phyloP scores from a whole-genome alignment of 331 rosid genomes.

The Ulmus americana region DNA sequence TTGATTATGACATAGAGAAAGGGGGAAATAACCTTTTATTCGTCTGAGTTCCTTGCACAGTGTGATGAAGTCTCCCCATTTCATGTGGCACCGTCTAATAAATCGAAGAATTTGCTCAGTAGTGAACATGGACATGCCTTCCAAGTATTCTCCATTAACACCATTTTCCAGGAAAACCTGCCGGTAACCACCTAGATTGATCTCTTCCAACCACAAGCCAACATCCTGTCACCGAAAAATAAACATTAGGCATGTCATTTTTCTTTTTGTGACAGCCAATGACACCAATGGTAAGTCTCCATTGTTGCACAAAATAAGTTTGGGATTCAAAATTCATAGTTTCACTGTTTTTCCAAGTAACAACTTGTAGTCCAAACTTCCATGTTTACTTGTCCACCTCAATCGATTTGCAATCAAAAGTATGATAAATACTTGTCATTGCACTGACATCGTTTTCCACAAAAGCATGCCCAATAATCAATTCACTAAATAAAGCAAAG shows the following conservation, averaged over 20 bases:
- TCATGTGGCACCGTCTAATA: slow-evolving; percentile 97
- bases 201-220: slow-evolving; percentile 95
- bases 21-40: slow-evolving; percentile 63
- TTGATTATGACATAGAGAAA: slow-evolving; percentile 2
- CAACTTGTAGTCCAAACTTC: no score
- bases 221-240: slow-evolving; percentile 64
- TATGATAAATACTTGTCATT: background rate
- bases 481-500: background rate
- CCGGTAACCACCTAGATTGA: slow-evolving; percentile 83
- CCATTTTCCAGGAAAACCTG: slow-evolving; percentile 89
- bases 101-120: slow-evolving; percentile 98
- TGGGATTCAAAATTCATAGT: no score
- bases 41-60: slow-evolving; percentile 97
- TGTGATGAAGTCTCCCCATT: slow-evolving; percentile 98
- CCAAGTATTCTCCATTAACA: slow-evolving; percentile 94
- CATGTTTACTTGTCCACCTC: background rate
- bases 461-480: background rate
- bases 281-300: background rate
- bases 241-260: slow-evolving; percentile 16
- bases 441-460: background rate
- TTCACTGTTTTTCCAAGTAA: no score
- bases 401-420: background rate
- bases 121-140: slow-evolving; percentile 99
- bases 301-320: background rate
- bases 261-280: background rate